A percentile compares a stretch with the other conserved stretches of the same genome.
These are phyloP conservation scores for Suillus spraguei DNA, from an alignment of 768 basidiomycete genomes.

Conservation along the genomic window DNA sequence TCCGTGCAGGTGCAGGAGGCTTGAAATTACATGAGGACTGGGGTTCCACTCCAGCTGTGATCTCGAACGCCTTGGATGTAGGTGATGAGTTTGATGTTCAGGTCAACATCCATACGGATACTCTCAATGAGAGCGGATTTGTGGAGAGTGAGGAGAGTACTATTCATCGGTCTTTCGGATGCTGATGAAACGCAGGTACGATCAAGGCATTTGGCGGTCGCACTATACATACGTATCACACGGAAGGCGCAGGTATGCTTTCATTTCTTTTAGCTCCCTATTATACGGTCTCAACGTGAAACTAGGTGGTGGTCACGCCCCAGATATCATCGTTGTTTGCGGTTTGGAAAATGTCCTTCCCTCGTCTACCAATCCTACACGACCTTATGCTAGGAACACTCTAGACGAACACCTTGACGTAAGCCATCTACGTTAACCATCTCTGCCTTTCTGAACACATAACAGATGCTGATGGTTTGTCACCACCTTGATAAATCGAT, in stretches of 20 bases:
- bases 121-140: conserved; percentile 96
- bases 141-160: conserved; percentile 71
- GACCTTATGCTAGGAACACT: conserved; percentile 90
- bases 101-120: conserved; percentile 97
- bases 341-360: conserved; percentile 88
- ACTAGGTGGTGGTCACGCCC: conserved; percentile 90
- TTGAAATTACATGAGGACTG: conserved; percentile 98
- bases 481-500: conserved; percentile 94
- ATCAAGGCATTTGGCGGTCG: conserved; percentile 87
- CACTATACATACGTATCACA: conserved; percentile 97
- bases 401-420: conserved; percentile 97
- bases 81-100: conserved; percentile 95
- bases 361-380: conserved; percentile 95
- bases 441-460: conserved; percentile 9
- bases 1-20: conserved; percentile 84
- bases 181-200: conserved; percentile 54
- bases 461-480: conserved; percentile 99
- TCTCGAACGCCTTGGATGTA: conserved; percentile 74
- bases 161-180: neutral
- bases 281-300: conserved; percentile 1
- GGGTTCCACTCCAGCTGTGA: conserved; percentile 88
- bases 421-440: conserved; percentile 27
- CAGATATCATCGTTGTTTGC: conserved; percentile 98
- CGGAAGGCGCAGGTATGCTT: conserved; percentile 82
- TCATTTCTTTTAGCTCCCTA: neutral